A percentile compares a stretch with the other conserved stretches of the same genome.
Evolutionary conservation across 768 basidiomycete species (phyloP).

Genomic region (Leccinum pellstonianum): DNA sequence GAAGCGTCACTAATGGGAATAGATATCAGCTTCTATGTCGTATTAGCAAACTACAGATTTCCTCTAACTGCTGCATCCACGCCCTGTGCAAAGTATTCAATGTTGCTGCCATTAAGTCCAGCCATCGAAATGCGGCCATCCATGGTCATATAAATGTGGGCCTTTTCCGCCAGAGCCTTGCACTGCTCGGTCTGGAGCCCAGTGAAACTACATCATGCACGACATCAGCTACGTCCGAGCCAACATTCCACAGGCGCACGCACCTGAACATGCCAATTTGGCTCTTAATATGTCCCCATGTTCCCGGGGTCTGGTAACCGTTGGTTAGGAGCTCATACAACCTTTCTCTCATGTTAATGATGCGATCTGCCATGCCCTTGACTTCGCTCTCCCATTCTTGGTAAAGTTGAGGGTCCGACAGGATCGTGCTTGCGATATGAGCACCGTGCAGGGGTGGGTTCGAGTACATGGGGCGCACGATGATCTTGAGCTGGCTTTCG

Average conservation of each 20-base stretch:
- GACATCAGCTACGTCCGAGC: constrained; percentile 1
- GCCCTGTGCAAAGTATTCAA: constrained; percentile 87
- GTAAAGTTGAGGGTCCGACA: constrained; percentile 73
- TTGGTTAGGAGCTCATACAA: constrained; percentile 76
- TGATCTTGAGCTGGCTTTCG: constrained; percentile 92
- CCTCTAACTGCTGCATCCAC: constrained; percentile 83
- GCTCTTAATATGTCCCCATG: constrained; percentile 92
- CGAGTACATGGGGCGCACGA: constrained; percentile 96
- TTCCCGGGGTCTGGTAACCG: constrained; percentile 85
- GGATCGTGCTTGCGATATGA: constrained; percentile 79
- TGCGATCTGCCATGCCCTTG: constrained; percentile 92
- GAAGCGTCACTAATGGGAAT: constrained; percentile 18
- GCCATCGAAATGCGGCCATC: constrained; percentile 96
- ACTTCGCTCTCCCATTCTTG: constrained; percentile 89
- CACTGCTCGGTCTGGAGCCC: constrained; percentile 79
- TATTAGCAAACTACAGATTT: constrained; percentile 49
- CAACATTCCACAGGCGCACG: constrained; percentile 18
- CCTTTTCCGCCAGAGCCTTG: constrained; percentile 79
- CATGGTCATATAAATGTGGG: constrained; percentile 91
- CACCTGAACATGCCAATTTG: constrained; percentile 99
- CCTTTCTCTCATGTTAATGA: constrained; percentile 89
- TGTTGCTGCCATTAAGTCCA: constrained; percentile 79
- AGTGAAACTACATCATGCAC: constrained; percentile 61
- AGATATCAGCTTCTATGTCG: constrained; percentile 23
- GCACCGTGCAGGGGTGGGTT: constrained; percentile 95